Evolutionary conservation across 2,329 filamentous ascomycete species (phyloP).

Genomic region (Calonectria pseudoreteaudii): DNA sequence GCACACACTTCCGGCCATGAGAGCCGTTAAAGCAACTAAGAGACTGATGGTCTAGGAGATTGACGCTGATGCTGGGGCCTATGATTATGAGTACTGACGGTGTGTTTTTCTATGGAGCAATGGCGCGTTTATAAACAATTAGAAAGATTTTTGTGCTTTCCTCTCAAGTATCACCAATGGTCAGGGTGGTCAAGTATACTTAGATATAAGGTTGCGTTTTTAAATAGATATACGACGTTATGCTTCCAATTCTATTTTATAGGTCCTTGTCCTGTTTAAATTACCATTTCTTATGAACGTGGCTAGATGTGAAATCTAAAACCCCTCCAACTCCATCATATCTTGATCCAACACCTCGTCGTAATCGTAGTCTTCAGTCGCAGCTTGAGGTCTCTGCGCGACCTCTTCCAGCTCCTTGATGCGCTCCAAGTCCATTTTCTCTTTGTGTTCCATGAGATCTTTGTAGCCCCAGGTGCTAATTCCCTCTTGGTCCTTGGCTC

Average conservation of each 20-base stretch:
- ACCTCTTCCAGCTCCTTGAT: constrained; percentile 71
- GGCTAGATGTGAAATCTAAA: constrained; percentile 31
- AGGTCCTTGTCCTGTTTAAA: neutral
- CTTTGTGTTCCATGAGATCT: constrained; percentile 83
- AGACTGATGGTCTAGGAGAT: constrained; percentile 43
- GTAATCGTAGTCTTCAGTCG: constrained; percentile 57
- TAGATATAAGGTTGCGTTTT: constrained; percentile 4
- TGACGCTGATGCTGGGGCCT: neutral
- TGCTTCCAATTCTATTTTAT: neutral
- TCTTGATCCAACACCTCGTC: constrained; percentile 65
- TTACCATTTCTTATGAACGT: constrained; percentile 1
- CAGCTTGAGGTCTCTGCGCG: constrained; percentile 41
- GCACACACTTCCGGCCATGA: constrained; percentile 67
- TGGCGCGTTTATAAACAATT: neutral
- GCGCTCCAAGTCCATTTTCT: constrained; percentile 76
- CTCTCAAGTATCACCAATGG: neutral
- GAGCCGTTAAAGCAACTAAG: constrained; percentile 66
- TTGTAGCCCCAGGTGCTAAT: constrained; percentile 91
- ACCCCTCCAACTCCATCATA: constrained; percentile 65
- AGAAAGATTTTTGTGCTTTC: neutral
- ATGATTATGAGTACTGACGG: neutral
- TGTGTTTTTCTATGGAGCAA: neutral
- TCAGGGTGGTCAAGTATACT: neutral
- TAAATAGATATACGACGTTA: neutral
- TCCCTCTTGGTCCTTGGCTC: constrained; percentile 85